Percentiles rank a stretch among this genome's conserved stretches.
Evolutionary conservation across 805 yeast species (phyloP).

Genomic region (Candida hungchunana): DNA sequence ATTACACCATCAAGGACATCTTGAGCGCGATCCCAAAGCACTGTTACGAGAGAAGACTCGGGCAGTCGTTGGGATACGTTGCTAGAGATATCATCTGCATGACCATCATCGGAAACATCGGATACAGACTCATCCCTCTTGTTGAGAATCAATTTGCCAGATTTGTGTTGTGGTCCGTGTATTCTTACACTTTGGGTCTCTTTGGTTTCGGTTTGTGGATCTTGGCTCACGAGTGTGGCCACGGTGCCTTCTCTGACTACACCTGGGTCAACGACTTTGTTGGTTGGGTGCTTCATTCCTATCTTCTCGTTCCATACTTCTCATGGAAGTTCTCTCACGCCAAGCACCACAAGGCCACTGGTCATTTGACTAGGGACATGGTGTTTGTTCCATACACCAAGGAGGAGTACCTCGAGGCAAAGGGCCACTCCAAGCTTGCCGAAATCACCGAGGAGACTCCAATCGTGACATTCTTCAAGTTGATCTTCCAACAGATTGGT

Average conservation of each 20-base stretch:
- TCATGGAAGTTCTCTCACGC: slow-evolving; percentile 84
- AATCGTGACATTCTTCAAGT: slow-evolving; percentile 48
- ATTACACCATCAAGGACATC: slow-evolving; percentile 70
- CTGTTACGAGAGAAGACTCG: slow-evolving; percentile 63
- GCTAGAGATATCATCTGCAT: slow-evolving; percentile 56
- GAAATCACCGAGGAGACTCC: slow-evolving; percentile 70
- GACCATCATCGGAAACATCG: slow-evolving; percentile 47
- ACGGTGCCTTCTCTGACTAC: slow-evolving; percentile 76
- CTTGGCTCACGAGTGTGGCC: slow-evolving; percentile 90
- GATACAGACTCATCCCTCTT: slow-evolving; percentile 49
- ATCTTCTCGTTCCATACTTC: slow-evolving; percentile 76
- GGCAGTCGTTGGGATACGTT: slow-evolving; percentile 57
- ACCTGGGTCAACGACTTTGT: slow-evolving; percentile 69
- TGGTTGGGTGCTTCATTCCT: slow-evolving; percentile 82
- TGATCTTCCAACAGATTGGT: slow-evolving; percentile 66
- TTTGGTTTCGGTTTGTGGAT: slow-evolving; percentile 81
- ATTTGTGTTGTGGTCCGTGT: slow-evolving; percentile 53
- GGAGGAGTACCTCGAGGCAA: slow-evolving; percentile 43
- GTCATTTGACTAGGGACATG: slow-evolving; percentile 77
- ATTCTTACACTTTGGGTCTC: slow-evolving; percentile 54
- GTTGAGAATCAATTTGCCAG: slow-evolving; percentile 42
- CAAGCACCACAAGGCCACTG: slow-evolving; percentile 89
- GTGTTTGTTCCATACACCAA: slow-evolving; percentile 75
- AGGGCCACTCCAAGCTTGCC: slow-evolving; percentile 29
- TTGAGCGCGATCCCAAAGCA: slow-evolving; percentile 67